Evolutionary conservation across 108 stramenopile genomes (phyloP), one percentile per base, ranked within the genome.

Genomic region (Stephanodiscus triporus): DNA sequence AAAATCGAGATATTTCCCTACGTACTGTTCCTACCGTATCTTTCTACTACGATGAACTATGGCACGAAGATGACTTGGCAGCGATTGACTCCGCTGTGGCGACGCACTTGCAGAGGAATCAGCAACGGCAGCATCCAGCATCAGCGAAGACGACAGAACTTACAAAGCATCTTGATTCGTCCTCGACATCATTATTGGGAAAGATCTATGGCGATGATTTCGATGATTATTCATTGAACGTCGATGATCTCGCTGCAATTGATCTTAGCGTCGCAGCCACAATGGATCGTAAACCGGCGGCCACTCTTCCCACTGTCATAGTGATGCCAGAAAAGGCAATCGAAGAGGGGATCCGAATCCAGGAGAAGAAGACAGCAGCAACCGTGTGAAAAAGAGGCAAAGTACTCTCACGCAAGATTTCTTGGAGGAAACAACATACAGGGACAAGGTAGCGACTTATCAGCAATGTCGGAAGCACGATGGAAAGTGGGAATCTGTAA

Each of bases 1-100:
- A n/a, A n/a, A n/a, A n/a, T n/a, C n/a, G n/a, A n/a, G n/a, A n/a
- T n/a, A n/a, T n/a, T n/a, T n/a, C n/a, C n/a, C n/a, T n/a, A n/a
- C n/a, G n/a, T n/a, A n/a, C n/a, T n/a, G n/a, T n/a, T n/a, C n/a
- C n/a, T n/a, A n/a, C n/a, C n/a, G n/a, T n/a, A n/a, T n/a, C 32
- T 5, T 34, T 34, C 32, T 58, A 54, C 22, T 70, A 80, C 48
- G 85, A 86, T 26, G 76, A 83, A 62, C 73, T 77, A 70, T 86
- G 85, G 55, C 70, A 70, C 42, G 84, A 84, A 30, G 76, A 75
- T 17, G 87, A 83, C 34, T 76, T 86, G 34, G 81, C 75, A 23
- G 53, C 76, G n/a, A 43, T 86, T 61, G 89, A 90, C 67, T 53
- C 72, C 8, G 68, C 81, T 64, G 60, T 53, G 16, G 24, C 23